Conservation (phyloP, 1,284 basidiomycete genomes). For the Apiotrichum gracile region DNA sequence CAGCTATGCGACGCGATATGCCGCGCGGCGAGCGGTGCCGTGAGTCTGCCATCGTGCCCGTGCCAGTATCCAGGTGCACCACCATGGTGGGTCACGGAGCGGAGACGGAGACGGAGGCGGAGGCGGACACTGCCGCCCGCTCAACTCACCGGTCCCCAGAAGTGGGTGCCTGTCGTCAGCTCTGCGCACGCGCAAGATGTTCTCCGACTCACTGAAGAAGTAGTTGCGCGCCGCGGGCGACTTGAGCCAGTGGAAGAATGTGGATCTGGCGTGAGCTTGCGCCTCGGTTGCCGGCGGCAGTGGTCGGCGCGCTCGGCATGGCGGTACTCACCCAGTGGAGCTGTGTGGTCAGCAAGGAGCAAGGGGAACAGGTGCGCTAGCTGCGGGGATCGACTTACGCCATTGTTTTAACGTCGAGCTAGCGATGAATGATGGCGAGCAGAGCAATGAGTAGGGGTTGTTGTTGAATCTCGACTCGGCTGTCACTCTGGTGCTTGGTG, state of each 20-base stretch:
- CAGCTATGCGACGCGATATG: background rate
- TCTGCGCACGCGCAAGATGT: background rate
- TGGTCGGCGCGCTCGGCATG: background rate
- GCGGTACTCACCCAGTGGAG: background rate
- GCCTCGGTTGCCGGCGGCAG: background rate
- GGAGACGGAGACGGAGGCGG: too few relatives aligned
- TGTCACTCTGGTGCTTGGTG: too few relatives aligned
- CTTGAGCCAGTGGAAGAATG: conserved; percentile 75
- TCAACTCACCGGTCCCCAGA: conserved; percentile 80
- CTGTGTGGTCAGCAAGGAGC: background rate
- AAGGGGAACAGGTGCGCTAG: too few relatives aligned
- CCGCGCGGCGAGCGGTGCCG: too few relatives aligned
- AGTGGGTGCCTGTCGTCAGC: conserved; percentile 69
- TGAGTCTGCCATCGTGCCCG: too few relatives aligned
- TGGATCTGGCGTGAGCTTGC: conserved; percentile 26
- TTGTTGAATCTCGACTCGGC: too few relatives aligned
- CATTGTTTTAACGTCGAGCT: too few relatives aligned
- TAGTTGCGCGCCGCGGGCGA: conserved; percentile 84
- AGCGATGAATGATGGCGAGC: too few relatives aligned
- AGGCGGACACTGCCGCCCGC: too few relatives aligned
- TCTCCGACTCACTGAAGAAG: conserved; percentile 74
- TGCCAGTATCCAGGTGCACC: too few relatives aligned
- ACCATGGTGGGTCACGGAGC: too few relatives aligned
- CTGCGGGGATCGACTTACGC: background rate
- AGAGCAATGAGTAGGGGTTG: too few relatives aligned